Evolutionary conservation across 805 yeast genomes (phyloP).

Genomic region (Pichia kluyveri): DNA sequence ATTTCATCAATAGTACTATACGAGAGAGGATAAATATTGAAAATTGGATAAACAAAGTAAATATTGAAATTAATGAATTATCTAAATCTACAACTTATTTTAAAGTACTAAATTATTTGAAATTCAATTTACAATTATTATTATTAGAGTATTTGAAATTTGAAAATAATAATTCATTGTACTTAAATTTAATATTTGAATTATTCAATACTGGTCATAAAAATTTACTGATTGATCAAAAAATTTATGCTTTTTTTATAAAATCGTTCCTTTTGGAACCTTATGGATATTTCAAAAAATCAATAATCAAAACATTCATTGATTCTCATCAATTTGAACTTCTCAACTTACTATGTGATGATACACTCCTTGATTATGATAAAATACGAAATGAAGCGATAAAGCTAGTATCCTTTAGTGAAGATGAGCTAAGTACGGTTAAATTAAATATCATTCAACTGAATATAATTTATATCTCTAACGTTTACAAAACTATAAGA

Average conservation of each 20-base stretch:
- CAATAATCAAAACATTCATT: background rate
- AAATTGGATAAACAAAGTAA: background rate
- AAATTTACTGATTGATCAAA: background rate
- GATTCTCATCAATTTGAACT: background rate
- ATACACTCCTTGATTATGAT: background rate
- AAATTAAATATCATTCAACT: conserved; percentile 8
- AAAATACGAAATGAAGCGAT: background rate
- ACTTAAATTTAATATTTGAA: background rate
- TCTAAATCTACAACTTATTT: background rate
- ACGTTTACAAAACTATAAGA: conserved; percentile 13
- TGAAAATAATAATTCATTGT: background rate
- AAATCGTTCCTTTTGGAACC: conserved; percentile 1
- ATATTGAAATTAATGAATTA: background rate
- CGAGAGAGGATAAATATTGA: background rate
- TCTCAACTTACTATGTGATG: background rate
- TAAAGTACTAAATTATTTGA: background rate
- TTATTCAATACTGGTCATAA: background rate
- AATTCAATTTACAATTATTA: background rate
- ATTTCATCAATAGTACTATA: background rate
- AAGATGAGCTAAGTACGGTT: background rate
- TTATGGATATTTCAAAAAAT: conserved; percentile 3
- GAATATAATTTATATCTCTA: conserved; percentile 17
- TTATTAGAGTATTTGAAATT: background rate
- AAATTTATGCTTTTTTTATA: background rate
- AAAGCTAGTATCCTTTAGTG: background rate